These are phyloP conservation scores for Podospora pseudopauciseta DNA, from an alignment of 495 filamentous ascomycete genomes.

Conservation along the genomic window DNA sequence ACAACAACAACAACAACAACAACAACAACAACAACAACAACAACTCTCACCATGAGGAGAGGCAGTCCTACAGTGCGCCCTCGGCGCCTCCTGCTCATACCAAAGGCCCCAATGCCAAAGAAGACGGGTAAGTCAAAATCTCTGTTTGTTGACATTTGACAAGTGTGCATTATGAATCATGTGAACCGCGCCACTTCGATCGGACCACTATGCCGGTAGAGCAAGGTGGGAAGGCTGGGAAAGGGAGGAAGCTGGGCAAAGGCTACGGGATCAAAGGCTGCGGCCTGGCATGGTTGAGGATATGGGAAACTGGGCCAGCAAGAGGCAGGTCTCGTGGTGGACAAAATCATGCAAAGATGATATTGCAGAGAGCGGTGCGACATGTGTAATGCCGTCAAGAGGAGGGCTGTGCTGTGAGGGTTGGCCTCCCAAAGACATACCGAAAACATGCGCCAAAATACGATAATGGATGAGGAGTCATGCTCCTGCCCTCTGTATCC, in stretches of 20 bases:
- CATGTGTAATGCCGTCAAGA: conserved; percentile 18
- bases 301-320: neutral
- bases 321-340: neutral
- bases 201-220: neutral
- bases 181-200: neutral
- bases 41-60: conserved; percentile 25
- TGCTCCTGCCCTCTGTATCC: conserved; percentile 46
- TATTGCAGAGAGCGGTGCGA: neutral
- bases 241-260: neutral
- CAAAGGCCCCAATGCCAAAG: conserved; percentile 72
- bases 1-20: conserved; percentile 24
- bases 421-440: conserved; percentile 6
- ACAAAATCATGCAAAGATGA: neutral
- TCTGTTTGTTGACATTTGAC: conserved; percentile 10
- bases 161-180: neutral
- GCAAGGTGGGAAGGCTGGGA: conserved; percentile 7
- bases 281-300: neutral
- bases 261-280: neutral
- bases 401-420: conserved; percentile 18
- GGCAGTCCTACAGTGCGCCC: conserved; percentile 28
- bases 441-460: conserved; percentile 16
- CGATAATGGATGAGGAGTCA: conserved; percentile 26
- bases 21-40: conserved; percentile 21
- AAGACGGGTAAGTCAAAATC: conserved; percentile 89
- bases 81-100: conserved; percentile 22